Evolutionary conservation across 2,329 filamentous ascomycete genomes (phyloP).

Genomic region (Mycosphaerelloides madeirae): DNA sequence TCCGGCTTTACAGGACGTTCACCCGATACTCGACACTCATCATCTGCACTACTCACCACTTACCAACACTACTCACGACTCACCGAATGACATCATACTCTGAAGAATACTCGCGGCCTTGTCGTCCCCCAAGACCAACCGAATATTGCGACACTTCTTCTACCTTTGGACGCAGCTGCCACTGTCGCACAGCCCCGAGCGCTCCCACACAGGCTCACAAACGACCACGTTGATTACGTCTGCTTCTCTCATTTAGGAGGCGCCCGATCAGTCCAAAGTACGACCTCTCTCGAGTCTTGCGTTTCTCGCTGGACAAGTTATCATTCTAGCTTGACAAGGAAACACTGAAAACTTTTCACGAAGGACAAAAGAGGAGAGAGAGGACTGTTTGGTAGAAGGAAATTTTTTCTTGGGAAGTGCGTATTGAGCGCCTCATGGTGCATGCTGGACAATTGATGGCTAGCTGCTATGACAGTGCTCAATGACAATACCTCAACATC

Average conservation of each 20-base stretch:
- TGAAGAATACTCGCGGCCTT: slow-evolving; percentile 9
- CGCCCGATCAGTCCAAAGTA: slow-evolving; percentile 28
- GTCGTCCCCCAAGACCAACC: slow-evolving; percentile 20
- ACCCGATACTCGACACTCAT: slow-evolving; percentile 3
- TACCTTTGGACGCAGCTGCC: slow-evolving; percentile 15
- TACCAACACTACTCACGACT: slow-evolving; percentile 7
- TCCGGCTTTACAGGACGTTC: slow-evolving; percentile 9
- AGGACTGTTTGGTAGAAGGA: slow-evolving; percentile 19
- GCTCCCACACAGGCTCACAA: slow-evolving; percentile 13
- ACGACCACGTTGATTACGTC: slow-evolving; percentile 29
- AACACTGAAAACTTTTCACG: not conserved
- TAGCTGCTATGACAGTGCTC: slow-evolving; percentile 8
- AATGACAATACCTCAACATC: slow-evolving; percentile 5
- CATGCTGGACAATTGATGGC: slow-evolving; percentile 1
- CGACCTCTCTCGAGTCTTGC: not conserved
- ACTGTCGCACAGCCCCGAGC: slow-evolving; percentile 8
- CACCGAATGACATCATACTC: slow-evolving; percentile 1
- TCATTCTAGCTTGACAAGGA: not conserved
- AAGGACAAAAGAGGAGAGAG: not conserved
- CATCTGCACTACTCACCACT: not conserved
- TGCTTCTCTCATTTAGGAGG: slow-evolving; percentile 28
- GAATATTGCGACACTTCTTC: slow-evolving; percentile 14
- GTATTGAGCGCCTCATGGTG: slow-evolving; percentile 7
- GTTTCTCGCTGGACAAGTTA: slow-evolving; percentile 1
- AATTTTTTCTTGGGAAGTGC: slow-evolving; percentile 9